Percentiles rank a stretch among this genome's conserved stretches.
These are phyloP conservation scores for Amanita polypyramis DNA, from an alignment of 768 basidiomycete genomes.

Conservation along the genomic window DNA sequence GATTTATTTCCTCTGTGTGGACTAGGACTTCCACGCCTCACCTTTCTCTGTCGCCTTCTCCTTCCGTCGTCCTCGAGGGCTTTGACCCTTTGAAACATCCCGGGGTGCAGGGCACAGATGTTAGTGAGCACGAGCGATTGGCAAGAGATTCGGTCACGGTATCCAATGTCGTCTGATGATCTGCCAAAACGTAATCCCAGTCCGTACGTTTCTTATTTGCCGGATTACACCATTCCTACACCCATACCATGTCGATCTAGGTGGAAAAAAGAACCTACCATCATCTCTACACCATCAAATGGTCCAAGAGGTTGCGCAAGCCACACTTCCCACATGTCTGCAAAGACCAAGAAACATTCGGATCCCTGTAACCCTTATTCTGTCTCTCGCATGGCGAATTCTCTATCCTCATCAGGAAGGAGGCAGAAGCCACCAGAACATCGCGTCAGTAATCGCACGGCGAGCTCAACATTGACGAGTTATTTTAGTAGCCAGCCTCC, in stretches of 20 bases:
- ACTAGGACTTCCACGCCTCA: background rate
- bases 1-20: slow-evolving; percentile 3
- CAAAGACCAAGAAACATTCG: background rate
- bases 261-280: slow-evolving; percentile 4
- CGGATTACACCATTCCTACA: background rate
- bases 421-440: background rate
- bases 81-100: background rate
- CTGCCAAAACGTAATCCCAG: background rate
- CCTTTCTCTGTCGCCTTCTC: background rate
- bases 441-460: background rate
- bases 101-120: background rate
- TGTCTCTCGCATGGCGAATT: background rate
- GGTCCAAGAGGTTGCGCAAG: background rate
- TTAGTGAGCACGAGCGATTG: background rate
- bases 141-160: background rate
- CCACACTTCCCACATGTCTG: background rate
- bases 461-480: background rate
- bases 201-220: slow-evolving; percentile 2
- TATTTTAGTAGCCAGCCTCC: background rate
- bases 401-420: background rate
- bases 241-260: slow-evolving; percentile 4
- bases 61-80: background rate
- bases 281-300: background rate
- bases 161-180: slow-evolving; percentile 2
- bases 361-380: background rate